Evolutionary conservation across 768 basidiomycete species (phyloP).

Genomic region (Scleroderma bovista): DNA sequence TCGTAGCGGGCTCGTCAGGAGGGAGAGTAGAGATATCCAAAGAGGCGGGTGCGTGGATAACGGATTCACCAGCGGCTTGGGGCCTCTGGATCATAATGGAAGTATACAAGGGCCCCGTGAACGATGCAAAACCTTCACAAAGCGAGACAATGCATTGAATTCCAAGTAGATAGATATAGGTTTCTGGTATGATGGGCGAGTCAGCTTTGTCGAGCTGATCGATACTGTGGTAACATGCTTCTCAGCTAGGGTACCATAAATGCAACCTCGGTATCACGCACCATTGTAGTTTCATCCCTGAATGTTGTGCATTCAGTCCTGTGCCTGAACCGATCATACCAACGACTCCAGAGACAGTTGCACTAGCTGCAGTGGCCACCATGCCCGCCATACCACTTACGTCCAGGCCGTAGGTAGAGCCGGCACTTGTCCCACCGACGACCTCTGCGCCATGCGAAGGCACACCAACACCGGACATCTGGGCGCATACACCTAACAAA

Average conservation of each 20-base stretch:
- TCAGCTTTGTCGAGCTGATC: slow-evolving; percentile 98
- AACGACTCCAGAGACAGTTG: slow-evolving; percentile 77
- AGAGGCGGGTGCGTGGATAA: slow-evolving; percentile 67
- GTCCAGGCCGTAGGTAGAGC: slow-evolving; percentile 50
- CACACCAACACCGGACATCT: slow-evolving; percentile 80
- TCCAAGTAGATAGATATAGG: slow-evolving; percentile 88
- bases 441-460: slow-evolving; percentile 28
- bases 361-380: slow-evolving; percentile 78
- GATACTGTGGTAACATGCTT: slow-evolving; percentile 56
- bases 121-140: slow-evolving; percentile 78
- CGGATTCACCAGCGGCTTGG: slow-evolving; percentile 54
- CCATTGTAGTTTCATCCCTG: slow-evolving; percentile 91
- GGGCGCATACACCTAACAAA: slow-evolving; percentile 69
- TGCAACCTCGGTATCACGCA: slow-evolving; percentile 31
- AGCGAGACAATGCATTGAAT: slow-evolving; percentile 84
- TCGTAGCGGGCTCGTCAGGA: slow-evolving; percentile 45
- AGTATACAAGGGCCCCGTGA: slow-evolving; percentile 71
- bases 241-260: neutral
- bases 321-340: slow-evolving; percentile 74
- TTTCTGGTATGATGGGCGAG: slow-evolving; percentile 87
- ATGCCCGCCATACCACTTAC: slow-evolving; percentile 72
- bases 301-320: slow-evolving; percentile 67
- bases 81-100: slow-evolving; percentile 62
- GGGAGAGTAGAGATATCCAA: slow-evolving; percentile 58
- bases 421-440: slow-evolving; percentile 10